Percentiles rank a stretch among this genome's conserved stretches.
phyloP scores from a whole-genome alignment of 306 rosid genomes.

The Elaeagnus macrophylla region DNA sequence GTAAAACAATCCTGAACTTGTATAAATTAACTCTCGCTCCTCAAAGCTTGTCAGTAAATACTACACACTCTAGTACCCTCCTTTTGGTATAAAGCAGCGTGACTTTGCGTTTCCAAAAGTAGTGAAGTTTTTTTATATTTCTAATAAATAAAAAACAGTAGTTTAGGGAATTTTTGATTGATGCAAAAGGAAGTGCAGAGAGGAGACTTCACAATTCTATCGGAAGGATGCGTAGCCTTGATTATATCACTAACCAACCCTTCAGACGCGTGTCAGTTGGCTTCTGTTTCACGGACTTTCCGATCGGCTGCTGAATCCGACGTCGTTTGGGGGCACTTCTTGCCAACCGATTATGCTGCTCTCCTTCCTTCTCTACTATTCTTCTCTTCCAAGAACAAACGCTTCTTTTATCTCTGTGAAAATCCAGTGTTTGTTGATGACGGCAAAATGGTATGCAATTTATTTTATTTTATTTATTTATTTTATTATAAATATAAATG shows the following conservation, averaged over 20 bases:
- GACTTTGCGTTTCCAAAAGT: no score
- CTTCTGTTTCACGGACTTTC: constrained; percentile 44
- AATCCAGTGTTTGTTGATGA: constrained; percentile 45
- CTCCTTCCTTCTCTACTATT: not conserved
- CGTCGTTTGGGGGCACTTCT: constrained; percentile 57
- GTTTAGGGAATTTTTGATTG: no score
- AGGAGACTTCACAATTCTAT: constrained; percentile 27
- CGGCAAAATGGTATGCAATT: constrained; percentile 66
- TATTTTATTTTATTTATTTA: no score
- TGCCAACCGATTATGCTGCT: constrained; percentile 35
- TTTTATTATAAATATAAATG: no score
- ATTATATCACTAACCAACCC: constrained; percentile 62
- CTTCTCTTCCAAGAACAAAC: constrained; percentile 43
- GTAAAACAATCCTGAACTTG: no score
- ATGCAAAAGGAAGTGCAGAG: no score
- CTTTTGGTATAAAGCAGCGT: no score
- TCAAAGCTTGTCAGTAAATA: no score
- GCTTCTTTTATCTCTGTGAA: constrained; percentile 37
- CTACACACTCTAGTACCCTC: no score
- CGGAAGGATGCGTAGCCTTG: constrained; percentile 62
- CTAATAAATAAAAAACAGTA: no score
- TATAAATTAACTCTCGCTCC: no score
- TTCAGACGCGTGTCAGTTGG: constrained; percentile 41
- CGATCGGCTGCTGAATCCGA: constrained; percentile 68
- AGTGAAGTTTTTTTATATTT: no score